These are phyloP conservation scores for Cyclotella choctawhatcheeana DNA, from an alignment of 108 stramenopile species.

Conservation along the genomic window DNA sequence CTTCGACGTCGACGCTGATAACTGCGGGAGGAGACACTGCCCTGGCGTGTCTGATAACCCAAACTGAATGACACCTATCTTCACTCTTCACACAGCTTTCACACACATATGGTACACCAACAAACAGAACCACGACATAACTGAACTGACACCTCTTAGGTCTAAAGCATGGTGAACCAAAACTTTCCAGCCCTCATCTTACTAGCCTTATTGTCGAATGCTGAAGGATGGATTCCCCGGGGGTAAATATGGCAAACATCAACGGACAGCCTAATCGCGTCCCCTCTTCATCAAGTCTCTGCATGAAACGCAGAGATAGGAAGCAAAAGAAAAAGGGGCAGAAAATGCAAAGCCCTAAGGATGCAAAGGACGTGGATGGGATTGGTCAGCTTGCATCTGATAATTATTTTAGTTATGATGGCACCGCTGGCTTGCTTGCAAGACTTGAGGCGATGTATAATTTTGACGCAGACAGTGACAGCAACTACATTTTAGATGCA, in stretches of 20 bases:
- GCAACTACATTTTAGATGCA: not conserved
- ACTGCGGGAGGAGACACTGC: too few relatives aligned
- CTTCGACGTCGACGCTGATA: too few relatives aligned
- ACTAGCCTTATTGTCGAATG: too few relatives aligned
- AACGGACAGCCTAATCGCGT: not conserved
- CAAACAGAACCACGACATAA: too few relatives aligned
- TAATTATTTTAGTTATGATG: not conserved
- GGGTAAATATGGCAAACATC: not conserved
- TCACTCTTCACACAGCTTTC: too few relatives aligned
- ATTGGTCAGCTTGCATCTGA: not conserved
- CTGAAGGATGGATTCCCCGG: conserved; percentile 13
- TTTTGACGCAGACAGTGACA: not conserved
- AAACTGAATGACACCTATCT: too few relatives aligned
- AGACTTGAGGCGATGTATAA: conserved; percentile 23
- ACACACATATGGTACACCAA: too few relatives aligned
- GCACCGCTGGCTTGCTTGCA: not conserved
- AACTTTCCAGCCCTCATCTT: too few relatives aligned
- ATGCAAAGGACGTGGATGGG: not conserved
- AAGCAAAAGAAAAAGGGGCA: not conserved
- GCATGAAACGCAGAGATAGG: not conserved
- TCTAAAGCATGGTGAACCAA: too few relatives aligned
- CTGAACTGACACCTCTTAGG: too few relatives aligned
- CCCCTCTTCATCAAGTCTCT: not conserved
- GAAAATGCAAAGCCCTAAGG: not conserved
- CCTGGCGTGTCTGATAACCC: too few relatives aligned